phyloP scores from a whole-genome alignment of 768 basidiomycete species.

The Mycena vulgaris region DNA sequence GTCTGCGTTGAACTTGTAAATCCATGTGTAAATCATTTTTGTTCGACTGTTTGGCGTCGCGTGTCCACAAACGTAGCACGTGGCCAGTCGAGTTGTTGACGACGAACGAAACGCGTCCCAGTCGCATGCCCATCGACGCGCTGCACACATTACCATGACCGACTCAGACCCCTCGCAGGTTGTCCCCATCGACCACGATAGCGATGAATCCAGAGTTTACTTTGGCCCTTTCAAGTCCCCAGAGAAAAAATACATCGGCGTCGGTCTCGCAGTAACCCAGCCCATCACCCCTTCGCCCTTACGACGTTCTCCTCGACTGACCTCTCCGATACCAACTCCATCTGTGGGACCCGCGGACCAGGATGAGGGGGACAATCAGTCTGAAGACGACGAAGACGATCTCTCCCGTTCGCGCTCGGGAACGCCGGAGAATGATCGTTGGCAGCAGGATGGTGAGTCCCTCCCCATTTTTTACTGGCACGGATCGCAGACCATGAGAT shows the following conservation, averaged over 20 bases:
- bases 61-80: not conserved
- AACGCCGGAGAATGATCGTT: constrained; percentile 65
- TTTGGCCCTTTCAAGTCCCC: constrained; percentile 69
- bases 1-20: too few species aligned
- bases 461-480: constrained; percentile 9
- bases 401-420: constrained; percentile 51
- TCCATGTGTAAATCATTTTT: too few species aligned
- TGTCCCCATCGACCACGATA: constrained; percentile 53
- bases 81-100: not conserved
- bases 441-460: constrained; percentile 63
- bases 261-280: constrained; percentile 47
- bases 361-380: constrained; percentile 43
- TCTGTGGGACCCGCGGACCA: constrained; percentile 44
- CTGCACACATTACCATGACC: constrained; percentile 18
- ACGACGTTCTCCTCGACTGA: constrained; percentile 68
- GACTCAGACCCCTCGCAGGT: constrained; percentile 45
- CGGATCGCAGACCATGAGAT: constrained; percentile 29
- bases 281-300: constrained; percentile 47
- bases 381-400: constrained; percentile 50
- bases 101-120: too few species aligned
- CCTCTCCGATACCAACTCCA: constrained; percentile 53
- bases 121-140: constrained; percentile 34
- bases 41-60: too few species aligned
- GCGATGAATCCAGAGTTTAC: constrained; percentile 62
- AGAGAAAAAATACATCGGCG: constrained; percentile 61